Conservation (phyloP, 2,329 filamentous ascomycete species). For the Fonsecaea erecta region DNA sequence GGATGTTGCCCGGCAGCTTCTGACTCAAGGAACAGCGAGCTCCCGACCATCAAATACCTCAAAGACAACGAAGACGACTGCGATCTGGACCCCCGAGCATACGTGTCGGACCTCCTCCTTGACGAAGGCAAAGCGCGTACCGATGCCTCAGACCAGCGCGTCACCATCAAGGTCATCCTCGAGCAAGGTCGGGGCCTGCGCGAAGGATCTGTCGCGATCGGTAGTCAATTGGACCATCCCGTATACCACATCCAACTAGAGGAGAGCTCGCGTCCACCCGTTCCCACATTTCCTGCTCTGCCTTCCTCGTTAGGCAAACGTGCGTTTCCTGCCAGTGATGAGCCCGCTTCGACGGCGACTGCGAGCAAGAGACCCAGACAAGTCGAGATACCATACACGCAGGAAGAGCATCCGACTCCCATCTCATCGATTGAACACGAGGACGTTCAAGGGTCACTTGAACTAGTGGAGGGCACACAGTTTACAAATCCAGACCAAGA, state of each 20-base stretch:
- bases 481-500: slow-evolving; percentile 15
- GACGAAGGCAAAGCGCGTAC: slow-evolving; percentile 37
- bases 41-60: slow-evolving; percentile 38
- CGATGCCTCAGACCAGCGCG: slow-evolving; percentile 37
- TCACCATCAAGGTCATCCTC: slow-evolving; percentile 35
- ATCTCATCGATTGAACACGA: slow-evolving; percentile 33
- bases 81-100: slow-evolving; percentile 37
- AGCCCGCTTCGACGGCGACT: slow-evolving; percentile 12
- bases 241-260: slow-evolving; percentile 32
- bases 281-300: slow-evolving; percentile 31
- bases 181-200: slow-evolving; percentile 35
- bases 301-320: slow-evolving; percentile 32
- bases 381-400: slow-evolving; percentile 30
- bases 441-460: slow-evolving; percentile 7
- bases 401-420: slow-evolving; percentile 27
- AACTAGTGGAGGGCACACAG: slow-evolving; percentile 26
- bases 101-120: slow-evolving; percentile 36
- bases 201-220: slow-evolving; percentile 36
- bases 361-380: slow-evolving; percentile 30
- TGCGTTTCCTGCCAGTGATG: slow-evolving; percentile 4
- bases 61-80: slow-evolving; percentile 37
- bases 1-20: background rate
- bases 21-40: slow-evolving; percentile 27
- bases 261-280: slow-evolving; percentile 29
- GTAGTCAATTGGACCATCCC: slow-evolving; percentile 28